A percentile compares a stretch with the other conserved stretches of the same genome.
Evolutionary conservation across 345 rosid species (phyloP).

Genomic region (Tarenaya hassleriana): DNA sequence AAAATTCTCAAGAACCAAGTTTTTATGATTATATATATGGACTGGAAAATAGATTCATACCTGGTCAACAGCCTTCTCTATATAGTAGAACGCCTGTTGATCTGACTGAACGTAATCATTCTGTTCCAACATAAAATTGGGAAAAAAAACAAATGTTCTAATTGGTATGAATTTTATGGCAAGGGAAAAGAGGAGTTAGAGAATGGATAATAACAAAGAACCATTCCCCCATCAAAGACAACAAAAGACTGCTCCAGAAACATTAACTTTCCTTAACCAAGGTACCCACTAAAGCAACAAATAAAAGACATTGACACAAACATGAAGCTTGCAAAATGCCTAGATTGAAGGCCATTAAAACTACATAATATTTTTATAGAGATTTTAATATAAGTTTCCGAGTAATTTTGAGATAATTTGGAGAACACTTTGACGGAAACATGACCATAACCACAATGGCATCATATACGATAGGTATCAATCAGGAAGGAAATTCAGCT

Average conservation of each 20-base stretch:
- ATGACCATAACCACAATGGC: too few species aligned
- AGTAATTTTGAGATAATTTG: too few species aligned
- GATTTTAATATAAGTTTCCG: background rate
- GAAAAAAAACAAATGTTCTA: background rate
- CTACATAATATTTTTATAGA: background rate
- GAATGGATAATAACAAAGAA: background rate
- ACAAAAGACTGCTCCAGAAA: background rate
- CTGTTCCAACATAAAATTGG: constrained; percentile 23
- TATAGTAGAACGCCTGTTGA: constrained; percentile 82
- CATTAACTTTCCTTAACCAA: constrained; percentile 6
- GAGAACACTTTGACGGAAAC: too few species aligned
- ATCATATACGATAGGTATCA: too few species aligned
- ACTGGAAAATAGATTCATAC: constrained; percentile 28
- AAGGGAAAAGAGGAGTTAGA: background rate
- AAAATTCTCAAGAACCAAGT: background rate
- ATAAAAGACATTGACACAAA: constrained; percentile 1
- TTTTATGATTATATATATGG: background rate
- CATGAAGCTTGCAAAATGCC: background rate
- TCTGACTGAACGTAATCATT: constrained; percentile 70
- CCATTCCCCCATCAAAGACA: background rate
- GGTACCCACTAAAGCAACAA: background rate
- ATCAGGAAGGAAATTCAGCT: too few species aligned
- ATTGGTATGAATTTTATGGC: background rate
- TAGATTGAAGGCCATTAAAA: background rate
- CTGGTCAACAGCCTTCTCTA: constrained; percentile 95